Evolutionary conservation across 129 eudicot species (phyloP).

Genomic region (Tagetes patula): DNA sequence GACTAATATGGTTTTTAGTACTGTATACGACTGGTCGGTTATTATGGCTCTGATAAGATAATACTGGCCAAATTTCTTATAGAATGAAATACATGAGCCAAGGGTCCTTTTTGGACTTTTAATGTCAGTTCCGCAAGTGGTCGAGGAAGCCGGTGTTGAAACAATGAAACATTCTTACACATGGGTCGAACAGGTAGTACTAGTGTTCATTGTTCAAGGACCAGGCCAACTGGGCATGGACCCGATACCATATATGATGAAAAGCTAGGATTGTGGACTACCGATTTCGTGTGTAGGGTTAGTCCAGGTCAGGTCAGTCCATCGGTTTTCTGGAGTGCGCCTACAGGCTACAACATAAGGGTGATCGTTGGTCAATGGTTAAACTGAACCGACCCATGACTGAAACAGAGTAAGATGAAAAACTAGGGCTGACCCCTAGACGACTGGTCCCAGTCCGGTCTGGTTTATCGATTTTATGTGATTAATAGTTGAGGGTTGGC

Average conservation of each 20-base stretch:
- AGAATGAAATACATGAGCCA: conserved; percentile 1
- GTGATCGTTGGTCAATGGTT: background rate
- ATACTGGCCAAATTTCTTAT: conserved; percentile 28
- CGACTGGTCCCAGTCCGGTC: no score
- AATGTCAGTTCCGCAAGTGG: background rate
- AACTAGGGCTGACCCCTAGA: no score
- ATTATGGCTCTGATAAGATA: conserved; percentile 19
- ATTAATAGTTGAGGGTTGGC: background rate
- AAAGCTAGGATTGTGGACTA: no score
- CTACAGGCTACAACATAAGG: no score
- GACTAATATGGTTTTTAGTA: conserved; percentile 19
- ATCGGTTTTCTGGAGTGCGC: no score
- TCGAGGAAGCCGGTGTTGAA: background rate
- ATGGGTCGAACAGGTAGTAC: background rate
- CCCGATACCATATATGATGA: no score
- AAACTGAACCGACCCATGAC: background rate
- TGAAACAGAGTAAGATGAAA: background rate
- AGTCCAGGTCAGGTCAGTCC: no score
- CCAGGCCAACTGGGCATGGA: no score
- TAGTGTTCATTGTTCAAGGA: no score
- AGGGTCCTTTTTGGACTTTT: background rate
- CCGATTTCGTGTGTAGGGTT: no score
- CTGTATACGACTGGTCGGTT: conserved; percentile 26
- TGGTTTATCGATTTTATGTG: no score
- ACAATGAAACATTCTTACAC: background rate